Evolutionary conservation across 1,139 yeast species (phyloP), one percentile per base, ranked within the genome.

Genomic region (Pichia sp.): DNA sequence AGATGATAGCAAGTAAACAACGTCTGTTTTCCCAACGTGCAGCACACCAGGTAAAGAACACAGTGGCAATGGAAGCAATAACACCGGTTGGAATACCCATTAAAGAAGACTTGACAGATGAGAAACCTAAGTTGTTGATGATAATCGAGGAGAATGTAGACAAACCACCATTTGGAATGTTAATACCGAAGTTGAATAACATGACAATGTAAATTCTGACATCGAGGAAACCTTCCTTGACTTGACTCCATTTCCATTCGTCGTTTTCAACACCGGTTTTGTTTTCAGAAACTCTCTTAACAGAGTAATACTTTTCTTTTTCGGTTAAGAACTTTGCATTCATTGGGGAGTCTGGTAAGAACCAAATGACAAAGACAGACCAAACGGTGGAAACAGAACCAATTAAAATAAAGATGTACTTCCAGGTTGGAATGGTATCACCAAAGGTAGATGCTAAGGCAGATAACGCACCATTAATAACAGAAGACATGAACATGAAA

Each of bases 71-170:
- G 30, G 40, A 70, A 67, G 3, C 69, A 38, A 38, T 38, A 14
- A 38, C 77, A 48, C 80, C 80, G 19, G 67, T 62, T 11, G 79
- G 78, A 60, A 74, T 65, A 50, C 72, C 72, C 56, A 75, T 61
- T 31, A 75, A 56, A 17, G 76, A 65, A 2, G 79, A 58, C 47
- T 67, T 56, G 34, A 64, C 60, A 18, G 68, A 58, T 19, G 67
- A 59, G 56, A 65, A 80, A 1, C 79, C 80, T 46, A 79, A 69
- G 40, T 73, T 70, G 40, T 67, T 69, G 22, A 79, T 65, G 37
- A 79, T 67, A 32, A 79, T 73, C 12, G 74, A 68, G 22, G 79
- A 76, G 54, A 73, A 75, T 17, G 72, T 70, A 38, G 73, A 48
- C 35, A 52, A 46, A 28, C 53, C 57, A 43, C 58, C 59, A 14